Evolutionary conservation across 2,329 filamentous ascomycete genomes (phyloP).

Genomic region (Lachnellula arida): DNA sequence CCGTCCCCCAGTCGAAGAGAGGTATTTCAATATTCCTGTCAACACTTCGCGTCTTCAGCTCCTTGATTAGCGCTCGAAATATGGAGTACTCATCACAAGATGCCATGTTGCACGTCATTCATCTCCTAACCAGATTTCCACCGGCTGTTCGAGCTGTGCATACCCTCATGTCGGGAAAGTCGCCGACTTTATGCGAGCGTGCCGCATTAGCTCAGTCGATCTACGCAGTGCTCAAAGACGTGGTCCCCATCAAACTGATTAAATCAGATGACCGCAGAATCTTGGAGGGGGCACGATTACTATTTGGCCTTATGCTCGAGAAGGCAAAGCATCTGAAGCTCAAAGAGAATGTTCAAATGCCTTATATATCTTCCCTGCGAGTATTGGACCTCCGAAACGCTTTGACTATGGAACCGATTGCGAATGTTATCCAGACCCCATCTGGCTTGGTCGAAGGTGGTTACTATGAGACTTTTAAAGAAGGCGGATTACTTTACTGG

Average conservation of each 20-base stretch:
- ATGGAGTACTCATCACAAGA: background rate
- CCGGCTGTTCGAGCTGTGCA: background rate
- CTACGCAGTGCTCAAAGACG: background rate
- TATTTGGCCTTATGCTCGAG: background rate
- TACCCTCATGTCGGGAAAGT: background rate
- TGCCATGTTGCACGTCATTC: background rate
- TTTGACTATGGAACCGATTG: slow-evolving; percentile 1
- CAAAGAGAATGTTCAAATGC: background rate
- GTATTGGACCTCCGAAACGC: slow-evolving; percentile 1
- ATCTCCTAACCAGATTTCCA: background rate
- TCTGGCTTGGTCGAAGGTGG: background rate
- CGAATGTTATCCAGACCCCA: background rate
- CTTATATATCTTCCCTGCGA: background rate
- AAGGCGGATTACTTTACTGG: background rate
- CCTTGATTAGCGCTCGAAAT: background rate
- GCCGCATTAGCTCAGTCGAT: background rate
- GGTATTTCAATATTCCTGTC: background rate
- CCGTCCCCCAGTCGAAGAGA: background rate
- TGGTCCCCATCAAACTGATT: background rate
- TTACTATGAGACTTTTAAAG: background rate
- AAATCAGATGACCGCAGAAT: background rate
- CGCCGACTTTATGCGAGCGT: background rate
- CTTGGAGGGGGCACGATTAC: background rate
- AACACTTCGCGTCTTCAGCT: background rate
- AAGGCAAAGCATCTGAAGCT: slow-evolving; percentile 1